Percentiles rank a stretch among this genome's conserved stretches.
Conservation (phyloP, 768 basidiomycete species). For the Hygrophoropsis aurantiaca region DNA sequence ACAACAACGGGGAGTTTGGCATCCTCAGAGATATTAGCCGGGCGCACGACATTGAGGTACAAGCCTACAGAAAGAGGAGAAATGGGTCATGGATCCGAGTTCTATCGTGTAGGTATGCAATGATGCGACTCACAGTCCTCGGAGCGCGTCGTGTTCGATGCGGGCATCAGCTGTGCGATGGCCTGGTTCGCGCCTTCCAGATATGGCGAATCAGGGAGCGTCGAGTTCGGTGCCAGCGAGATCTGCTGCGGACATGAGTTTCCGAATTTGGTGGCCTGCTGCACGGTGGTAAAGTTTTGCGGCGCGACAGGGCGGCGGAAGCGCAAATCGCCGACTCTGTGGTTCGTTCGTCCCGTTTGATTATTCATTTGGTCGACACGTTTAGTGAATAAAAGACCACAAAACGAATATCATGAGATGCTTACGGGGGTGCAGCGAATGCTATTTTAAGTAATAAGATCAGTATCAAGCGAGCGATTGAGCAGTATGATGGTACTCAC, state of each 20-base stretch:
- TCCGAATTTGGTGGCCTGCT: slow-evolving; percentile 36
- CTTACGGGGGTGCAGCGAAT: no score
- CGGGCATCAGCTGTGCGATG: slow-evolving; percentile 2
- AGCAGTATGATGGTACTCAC: no score
- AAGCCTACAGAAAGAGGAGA: background rate
- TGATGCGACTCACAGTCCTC: slow-evolving; percentile 8
- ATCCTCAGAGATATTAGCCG: background rate
- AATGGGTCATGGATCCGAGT: background rate
- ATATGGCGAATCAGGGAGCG: background rate
- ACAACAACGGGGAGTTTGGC: slow-evolving; percentile 1
- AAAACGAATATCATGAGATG: no score
- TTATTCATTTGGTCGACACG: no score
- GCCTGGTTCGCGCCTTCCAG: background rate
- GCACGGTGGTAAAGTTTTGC: slow-evolving; percentile 26
- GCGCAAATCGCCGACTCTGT: slow-evolving; percentile 18
- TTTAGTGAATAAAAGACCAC: no score
- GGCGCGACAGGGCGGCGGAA: slow-evolving; percentile 17
- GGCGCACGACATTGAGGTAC: slow-evolving; percentile 4
- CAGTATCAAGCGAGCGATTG: no score
- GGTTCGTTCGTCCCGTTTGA: no score
- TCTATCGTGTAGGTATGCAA: no score
- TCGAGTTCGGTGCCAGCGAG: background rate
- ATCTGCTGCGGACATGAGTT: slow-evolving; percentile 41
- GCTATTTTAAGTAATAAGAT: no score
- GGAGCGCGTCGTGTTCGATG: slow-evolving; percentile 8